These are phyloP conservation scores for Takakia lepidozioides DNA, from an alignment of 225 moss, liverwort and hornwort genomes.

Conservation along the genomic window DNA sequence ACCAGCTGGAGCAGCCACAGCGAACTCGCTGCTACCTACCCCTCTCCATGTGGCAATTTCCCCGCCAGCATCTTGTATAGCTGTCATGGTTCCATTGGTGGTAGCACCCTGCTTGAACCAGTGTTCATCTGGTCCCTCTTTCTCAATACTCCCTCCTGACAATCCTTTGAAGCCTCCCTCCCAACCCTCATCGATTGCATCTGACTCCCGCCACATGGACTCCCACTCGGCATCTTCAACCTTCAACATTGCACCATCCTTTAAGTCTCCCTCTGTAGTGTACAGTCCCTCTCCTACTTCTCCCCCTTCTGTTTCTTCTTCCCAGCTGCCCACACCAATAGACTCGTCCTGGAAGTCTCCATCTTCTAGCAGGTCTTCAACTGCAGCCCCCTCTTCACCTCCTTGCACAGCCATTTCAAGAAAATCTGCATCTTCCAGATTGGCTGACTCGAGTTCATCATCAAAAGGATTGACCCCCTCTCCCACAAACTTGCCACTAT, in stretches of 20 bases:
- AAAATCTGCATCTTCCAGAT: constrained; percentile 6
- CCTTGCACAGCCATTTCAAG: constrained; percentile 11
- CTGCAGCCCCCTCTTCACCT: constrained; percentile 7
- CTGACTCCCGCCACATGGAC: constrained; percentile 39
- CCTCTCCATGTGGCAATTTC: too few species aligned
- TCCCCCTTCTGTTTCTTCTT: too few species aligned
- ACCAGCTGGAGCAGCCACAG: constrained; percentile 9
- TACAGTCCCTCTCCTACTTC: constrained; percentile 18
- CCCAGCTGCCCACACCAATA: too few species aligned
- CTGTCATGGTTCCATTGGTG: too few species aligned
- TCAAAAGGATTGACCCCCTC: constrained; percentile 8
- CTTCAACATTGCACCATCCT: constrained; percentile 20
- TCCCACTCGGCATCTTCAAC: constrained; percentile 45
- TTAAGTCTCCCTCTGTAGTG: constrained; percentile 34
- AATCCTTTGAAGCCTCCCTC: constrained; percentile 30
- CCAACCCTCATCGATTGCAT: constrained; percentile 21
- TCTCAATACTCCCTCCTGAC: constrained; percentile 9
- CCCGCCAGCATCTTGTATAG: too few species aligned
- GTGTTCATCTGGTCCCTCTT: constrained; percentile 6
- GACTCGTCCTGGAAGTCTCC: background rate
- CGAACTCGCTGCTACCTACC: too few species aligned
- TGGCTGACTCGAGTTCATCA: constrained; percentile 5
- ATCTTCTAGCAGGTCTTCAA: constrained; percentile 20
- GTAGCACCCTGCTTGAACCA: too few species aligned
- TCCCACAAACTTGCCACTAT: background rate